Base-by-base conservation (phyloP, 257 asterid genomes). In the Anisodus acutangulus region DNA sequence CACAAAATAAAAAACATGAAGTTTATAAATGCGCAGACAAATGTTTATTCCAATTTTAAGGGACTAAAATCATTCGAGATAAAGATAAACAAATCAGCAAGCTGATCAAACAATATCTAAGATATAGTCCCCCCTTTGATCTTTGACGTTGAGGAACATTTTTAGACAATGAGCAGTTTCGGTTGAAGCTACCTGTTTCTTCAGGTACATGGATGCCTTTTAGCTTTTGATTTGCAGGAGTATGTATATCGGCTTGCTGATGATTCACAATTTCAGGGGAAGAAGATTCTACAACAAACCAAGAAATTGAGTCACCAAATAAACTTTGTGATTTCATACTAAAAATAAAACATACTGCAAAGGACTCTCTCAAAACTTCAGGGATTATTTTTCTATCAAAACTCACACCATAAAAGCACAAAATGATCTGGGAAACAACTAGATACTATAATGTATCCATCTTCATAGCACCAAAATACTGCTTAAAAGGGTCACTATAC, bases 201-300 rank as follows among this genome's bases (percentile, higher is more conserved):
- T 54, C 80, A n/a, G 58, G 80, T 45, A 71, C 39, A 71, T 71
- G 57, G 58, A 71, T n/a, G 80, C 59, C 80, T 5, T 72, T 45
- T 45, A 19, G 39, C 17, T 10, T 72, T 19, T 72, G n/a, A 72
- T 47, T 22, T 47, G 11, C 80, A 72, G 59, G 59, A 45, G n/a
- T 8, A 19, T 72, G 80, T 19, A 72, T 45, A 47, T n/a, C 1
- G 9, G 5, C 41, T 72, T 72, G 80, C 59, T 72, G 80, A 72
- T 72, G 80, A 43, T 72, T 72, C 59, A 4, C 58, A 72, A 72
- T 72, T 45, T 12, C 80, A 47, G 58, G 59, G 55, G n/a, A n/a
- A n/a, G 80, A 72, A 47, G 59, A 72, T 47, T 47, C 80, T 72
- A 72, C 59, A 72, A 45, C 79, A 71, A 71, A 71, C 37, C 58